Evolutionary conservation across 2,329 filamentous ascomycete species (phyloP).

Genomic region (Ophiostoma sp.): DNA sequence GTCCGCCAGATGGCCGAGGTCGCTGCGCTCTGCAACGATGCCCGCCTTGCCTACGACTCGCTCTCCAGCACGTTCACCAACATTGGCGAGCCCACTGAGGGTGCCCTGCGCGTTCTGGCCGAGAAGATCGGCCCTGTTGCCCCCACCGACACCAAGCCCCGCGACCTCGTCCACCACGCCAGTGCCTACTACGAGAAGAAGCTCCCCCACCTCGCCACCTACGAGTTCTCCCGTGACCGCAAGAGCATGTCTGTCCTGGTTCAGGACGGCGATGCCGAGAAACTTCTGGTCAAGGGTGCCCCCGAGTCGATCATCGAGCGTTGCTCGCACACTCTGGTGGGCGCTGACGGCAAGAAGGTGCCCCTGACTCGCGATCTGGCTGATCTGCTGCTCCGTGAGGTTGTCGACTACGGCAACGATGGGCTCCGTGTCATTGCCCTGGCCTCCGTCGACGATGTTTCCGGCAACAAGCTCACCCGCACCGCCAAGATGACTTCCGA

Average conservation of each 20-base stretch:
- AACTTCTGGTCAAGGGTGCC: conserved; percentile 92
- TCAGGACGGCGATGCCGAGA: conserved; percentile 65
- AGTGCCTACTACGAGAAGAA: conserved; percentile 82
- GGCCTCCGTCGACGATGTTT: conserved; percentile 77
- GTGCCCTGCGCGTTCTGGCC: conserved; percentile 82
- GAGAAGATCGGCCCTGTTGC: conserved; percentile 92
- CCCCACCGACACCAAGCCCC: conserved; percentile 50
- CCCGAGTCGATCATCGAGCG: conserved; percentile 93
- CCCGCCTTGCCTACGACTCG: conserved; percentile 77
- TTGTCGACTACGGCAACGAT: conserved; percentile 86
- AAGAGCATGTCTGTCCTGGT: conserved; percentile 99
- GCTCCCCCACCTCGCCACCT: conserved; percentile 76
- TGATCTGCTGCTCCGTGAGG: conserved; percentile 71
- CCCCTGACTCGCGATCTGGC: conserved; percentile 68
- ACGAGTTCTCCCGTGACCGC: conserved; percentile 94
- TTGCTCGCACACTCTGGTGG: conserved; percentile 79
- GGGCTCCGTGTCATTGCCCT: conserved; percentile 94
- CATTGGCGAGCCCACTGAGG: conserved; percentile 94
- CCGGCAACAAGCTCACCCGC: conserved; percentile 66
- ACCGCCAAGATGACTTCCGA: conserved; percentile 80
- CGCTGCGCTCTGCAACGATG: conserved; percentile 82
- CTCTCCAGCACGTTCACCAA: conserved; percentile 74
- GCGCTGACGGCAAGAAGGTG: conserved; percentile 75
- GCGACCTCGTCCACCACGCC: conserved; percentile 73
- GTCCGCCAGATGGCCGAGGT: conserved; percentile 75